Evolutionary conservation across 2,329 filamentous ascomycete species (phyloP).

Genomic region (Chrysoporthe cubensis): DNA sequence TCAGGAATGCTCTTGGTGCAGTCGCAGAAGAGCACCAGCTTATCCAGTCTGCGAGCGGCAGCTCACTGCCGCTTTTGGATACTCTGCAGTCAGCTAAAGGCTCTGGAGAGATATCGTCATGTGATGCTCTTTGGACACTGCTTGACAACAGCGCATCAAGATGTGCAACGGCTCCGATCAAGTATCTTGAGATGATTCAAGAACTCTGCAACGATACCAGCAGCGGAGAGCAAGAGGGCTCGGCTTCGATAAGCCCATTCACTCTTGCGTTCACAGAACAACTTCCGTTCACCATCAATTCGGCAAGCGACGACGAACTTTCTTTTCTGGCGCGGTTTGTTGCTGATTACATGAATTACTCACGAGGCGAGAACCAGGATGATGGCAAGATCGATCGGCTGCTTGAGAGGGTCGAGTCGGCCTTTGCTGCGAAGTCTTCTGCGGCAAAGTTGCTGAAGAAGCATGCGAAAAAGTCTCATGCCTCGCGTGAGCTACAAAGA

Average conservation of each 20-base stretch:
- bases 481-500: constrained; percentile 26
- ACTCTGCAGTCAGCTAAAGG: constrained; percentile 38
- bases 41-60: constrained; percentile 43
- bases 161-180: constrained; percentile 76
- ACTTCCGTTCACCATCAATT: constrained; percentile 68
- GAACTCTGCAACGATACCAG: constrained; percentile 47
- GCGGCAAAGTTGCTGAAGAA: constrained; percentile 26
- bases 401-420: constrained; percentile 18
- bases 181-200: constrained; percentile 75
- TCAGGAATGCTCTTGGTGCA: constrained; percentile 60
- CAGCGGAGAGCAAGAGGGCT: constrained; percentile 38
- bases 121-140: constrained; percentile 62
- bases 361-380: constrained; percentile 55
- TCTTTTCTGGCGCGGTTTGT: constrained; percentile 61
- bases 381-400: constrained; percentile 21
- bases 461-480: constrained; percentile 18
- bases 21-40: constrained; percentile 69
- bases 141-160: constrained; percentile 82
- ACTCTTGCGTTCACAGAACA: constrained; percentile 76
- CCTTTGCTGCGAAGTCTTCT: constrained; percentile 22
- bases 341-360: constrained; percentile 58
- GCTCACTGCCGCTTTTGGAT: constrained; percentile 52
- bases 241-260: constrained; percentile 61
- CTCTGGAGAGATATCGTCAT: constrained; percentile 33
- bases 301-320: constrained; percentile 47